Conservation (phyloP, 75 land plant species). For the Picea sitchensis region DNA sequence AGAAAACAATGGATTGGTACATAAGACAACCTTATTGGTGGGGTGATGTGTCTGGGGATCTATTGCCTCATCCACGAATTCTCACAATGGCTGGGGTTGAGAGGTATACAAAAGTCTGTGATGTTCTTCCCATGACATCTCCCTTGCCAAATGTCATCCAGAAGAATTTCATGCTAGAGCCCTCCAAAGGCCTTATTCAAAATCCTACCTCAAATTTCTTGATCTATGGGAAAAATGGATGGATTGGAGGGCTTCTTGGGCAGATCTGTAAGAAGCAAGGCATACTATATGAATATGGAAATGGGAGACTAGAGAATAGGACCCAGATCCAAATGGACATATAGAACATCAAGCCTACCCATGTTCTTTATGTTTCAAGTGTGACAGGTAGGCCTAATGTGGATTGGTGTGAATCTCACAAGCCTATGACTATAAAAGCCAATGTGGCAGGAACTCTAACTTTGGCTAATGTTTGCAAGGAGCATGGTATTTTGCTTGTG, state of each 20-base stretch:
- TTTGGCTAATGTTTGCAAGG: too few species aligned
- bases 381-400: slow-evolving; percentile 15
- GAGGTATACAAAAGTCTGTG: neutral
- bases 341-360: slow-evolving; percentile 1
- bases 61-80: slow-evolving; percentile 13
- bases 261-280: slow-evolving; percentile 11
- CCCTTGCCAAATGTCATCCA: neutral
- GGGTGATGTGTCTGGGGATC: slow-evolving; percentile 34
- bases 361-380: slow-evolving; percentile 15
- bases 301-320: slow-evolving; percentile 11
- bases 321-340: slow-evolving; percentile 10
- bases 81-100: slow-evolving; percentile 2
- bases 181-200: neutral
- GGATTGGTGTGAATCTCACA: slow-evolving; percentile 18
- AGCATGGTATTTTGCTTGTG: too few species aligned
- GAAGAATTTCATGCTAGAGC: neutral
- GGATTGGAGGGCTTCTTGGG: slow-evolving; percentile 15
- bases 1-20: slow-evolving; percentile 37
- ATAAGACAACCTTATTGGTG: slow-evolving; percentile 23
- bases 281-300: slow-evolving; percentile 1
- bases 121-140: neutral
- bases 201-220: neutral
- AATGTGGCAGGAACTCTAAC: slow-evolving; percentile 1
- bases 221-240: slow-evolving; percentile 16
- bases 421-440: slow-evolving; percentile 14